Evolutionary conservation across 495 filamentous ascomycete species (phyloP).

Genomic region (Xylaria bambusicola): DNA sequence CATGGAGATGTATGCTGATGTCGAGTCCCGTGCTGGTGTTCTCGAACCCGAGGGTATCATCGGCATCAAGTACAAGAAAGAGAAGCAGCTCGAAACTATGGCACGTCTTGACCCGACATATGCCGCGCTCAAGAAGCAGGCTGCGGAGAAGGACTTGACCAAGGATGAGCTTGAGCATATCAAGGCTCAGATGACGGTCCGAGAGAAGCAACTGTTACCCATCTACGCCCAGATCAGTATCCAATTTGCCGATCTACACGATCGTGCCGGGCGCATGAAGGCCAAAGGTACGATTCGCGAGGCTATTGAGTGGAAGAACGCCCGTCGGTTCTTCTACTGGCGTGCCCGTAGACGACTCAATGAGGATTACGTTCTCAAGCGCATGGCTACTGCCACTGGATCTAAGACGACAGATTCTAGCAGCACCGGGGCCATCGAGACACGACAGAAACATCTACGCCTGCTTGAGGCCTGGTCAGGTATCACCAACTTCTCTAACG

Average conservation of each 20-base stretch:
- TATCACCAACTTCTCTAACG: slow-evolving; percentile 67
- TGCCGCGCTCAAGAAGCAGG: slow-evolving; percentile 74
- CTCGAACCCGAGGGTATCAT: slow-evolving; percentile 98
- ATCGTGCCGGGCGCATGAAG: slow-evolving; percentile 95
- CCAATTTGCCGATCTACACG: slow-evolving; percentile 96
- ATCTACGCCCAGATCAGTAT: slow-evolving; percentile 91
- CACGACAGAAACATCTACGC: slow-evolving; percentile 63
- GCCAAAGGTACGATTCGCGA: slow-evolving; percentile 92
- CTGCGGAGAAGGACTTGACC: slow-evolving; percentile 65
- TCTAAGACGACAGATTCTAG: slow-evolving; percentile 40
- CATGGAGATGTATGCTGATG: slow-evolving; percentile 99
- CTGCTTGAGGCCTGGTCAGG: slow-evolving; percentile 77
- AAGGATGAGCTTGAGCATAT: slow-evolving; percentile 72
- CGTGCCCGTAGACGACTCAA: slow-evolving; percentile 94
- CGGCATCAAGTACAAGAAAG: slow-evolving; percentile 95
- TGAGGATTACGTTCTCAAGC: slow-evolving; percentile 92
- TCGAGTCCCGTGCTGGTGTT: slow-evolving; percentile 93
- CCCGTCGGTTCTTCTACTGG: slow-evolving; percentile 99
- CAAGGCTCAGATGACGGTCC: slow-evolving; percentile 83
- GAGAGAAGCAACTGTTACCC: slow-evolving; percentile 85
- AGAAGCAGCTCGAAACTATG: slow-evolving; percentile 98
- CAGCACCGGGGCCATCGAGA: slow-evolving; percentile 44
- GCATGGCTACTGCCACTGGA: slow-evolving; percentile 63
- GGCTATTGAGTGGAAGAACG: slow-evolving; percentile 80
- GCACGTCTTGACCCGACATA: slow-evolving; percentile 86